Conservation (phyloP, 1,284 basidiomycete species). For the Ganoderma leucocontextum region DNA sequence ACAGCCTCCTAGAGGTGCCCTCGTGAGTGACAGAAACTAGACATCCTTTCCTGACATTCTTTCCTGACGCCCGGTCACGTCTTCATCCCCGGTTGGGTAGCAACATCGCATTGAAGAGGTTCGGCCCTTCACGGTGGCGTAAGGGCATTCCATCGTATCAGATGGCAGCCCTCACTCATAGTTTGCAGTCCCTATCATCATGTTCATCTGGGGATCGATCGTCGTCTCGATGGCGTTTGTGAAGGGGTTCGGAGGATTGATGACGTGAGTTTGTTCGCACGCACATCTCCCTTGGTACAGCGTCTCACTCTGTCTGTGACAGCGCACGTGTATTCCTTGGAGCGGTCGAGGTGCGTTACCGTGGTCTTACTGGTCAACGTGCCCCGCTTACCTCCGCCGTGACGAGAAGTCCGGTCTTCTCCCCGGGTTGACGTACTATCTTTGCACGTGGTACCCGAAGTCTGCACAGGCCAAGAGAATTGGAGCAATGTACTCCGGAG, state of each 20-base stretch:
- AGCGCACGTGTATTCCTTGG: conserved; percentile 21
- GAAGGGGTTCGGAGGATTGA: conserved; percentile 23
- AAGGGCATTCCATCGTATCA: conserved; percentile 11
- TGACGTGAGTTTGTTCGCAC: conserved; percentile 16
- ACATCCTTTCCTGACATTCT: too few species aligned
- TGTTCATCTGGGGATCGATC: conserved; percentile 27
- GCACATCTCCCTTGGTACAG: neutral
- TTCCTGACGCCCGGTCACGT: too few species aligned
- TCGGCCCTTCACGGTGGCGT: conserved; percentile 30
- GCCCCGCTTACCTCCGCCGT: too few species aligned
- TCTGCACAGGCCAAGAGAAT: conserved; percentile 25
- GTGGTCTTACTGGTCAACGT: too few species aligned
- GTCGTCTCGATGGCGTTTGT: conserved; percentile 29
- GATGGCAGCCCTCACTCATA: neutral
- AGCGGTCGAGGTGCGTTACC: conserved; percentile 1
- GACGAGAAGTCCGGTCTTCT: conserved; percentile 49
- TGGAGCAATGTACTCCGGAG: conserved; percentile 60
- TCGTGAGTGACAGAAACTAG: conserved; percentile 18
- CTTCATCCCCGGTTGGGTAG: conserved; percentile 1
- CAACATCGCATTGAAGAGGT: conserved; percentile 27
- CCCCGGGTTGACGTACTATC: conserved; percentile 61
- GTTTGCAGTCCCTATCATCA: conserved; percentile 10
- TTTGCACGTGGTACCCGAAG: conserved; percentile 44
- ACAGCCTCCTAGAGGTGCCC: conserved; percentile 28
- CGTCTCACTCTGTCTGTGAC: too few species aligned